Percentiles rank a stretch among this genome's conserved stretches.
phyloP scores from a whole-genome alignment of 805 yeast genomes.

The Saccharomycopsis fibuligera region DNA sequence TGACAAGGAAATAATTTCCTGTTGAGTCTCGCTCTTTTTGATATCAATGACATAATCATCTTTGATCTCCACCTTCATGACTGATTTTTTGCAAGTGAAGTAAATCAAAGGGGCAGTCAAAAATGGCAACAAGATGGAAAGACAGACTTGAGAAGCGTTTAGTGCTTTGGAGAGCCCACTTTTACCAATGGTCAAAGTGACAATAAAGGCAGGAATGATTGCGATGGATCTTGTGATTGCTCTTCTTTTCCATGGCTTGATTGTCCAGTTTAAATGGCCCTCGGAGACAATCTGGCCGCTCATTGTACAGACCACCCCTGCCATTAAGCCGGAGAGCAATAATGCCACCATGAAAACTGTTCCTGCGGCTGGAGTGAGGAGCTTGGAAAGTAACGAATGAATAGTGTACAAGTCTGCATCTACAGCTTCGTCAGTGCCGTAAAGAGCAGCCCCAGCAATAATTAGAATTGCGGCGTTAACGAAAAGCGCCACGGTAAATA shows the following conservation, averaged over 20 bases:
- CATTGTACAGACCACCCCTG: constrained; percentile 89
- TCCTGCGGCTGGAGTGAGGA: constrained; percentile 73
- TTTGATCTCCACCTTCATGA: constrained; percentile 50
- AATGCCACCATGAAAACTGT: constrained; percentile 80
- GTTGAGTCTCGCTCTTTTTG: constrained; percentile 4
- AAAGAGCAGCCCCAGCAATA: constrained; percentile 74
- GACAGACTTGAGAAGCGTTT: constrained; percentile 80
- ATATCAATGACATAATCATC: constrained; percentile 16
- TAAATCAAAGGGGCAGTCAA: constrained; percentile 79
- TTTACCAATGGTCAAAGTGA: constrained; percentile 67
- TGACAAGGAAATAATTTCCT: neutral
- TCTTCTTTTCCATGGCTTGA: constrained; percentile 77
- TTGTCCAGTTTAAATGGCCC: constrained; percentile 79
- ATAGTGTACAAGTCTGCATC: constrained; percentile 81
- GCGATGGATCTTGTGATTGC: constrained; percentile 71
- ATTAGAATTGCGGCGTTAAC: constrained; percentile 80
- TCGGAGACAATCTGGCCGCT: constrained; percentile 92
- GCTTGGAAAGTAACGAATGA: constrained; percentile 52
- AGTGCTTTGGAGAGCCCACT: constrained; percentile 65
- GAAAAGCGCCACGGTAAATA: constrained; percentile 76
- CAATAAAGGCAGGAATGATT: constrained; percentile 71
- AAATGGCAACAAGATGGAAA: constrained; percentile 78
- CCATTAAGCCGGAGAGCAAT: constrained; percentile 80
- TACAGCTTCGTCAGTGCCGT: constrained; percentile 59
- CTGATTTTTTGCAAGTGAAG: constrained; percentile 62